phyloP scores from a whole-genome alignment of 2,329 filamentous ascomycete species.

The Balansia obtecta region DNA sequence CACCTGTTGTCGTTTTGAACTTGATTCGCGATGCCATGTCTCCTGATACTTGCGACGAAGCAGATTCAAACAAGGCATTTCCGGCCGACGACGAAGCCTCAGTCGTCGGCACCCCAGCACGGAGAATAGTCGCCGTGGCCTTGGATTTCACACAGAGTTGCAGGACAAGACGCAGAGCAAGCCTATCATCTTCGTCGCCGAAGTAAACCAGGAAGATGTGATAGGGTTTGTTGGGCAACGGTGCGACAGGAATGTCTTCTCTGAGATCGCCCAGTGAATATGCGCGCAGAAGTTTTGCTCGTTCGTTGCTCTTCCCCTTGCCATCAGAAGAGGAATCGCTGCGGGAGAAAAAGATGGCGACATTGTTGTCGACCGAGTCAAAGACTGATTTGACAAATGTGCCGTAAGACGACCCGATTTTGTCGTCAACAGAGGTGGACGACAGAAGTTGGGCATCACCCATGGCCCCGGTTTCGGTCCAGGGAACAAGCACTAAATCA shows the following conservation, averaged over 20 bases:
- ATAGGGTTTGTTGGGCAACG: conserved; percentile 57
- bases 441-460: conserved; percentile 38
- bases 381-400: conserved; percentile 62
- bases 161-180: conserved; percentile 67
- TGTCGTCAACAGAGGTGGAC: conserved; percentile 18
- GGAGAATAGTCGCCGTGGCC: conserved; percentile 65
- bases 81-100: conserved; percentile 1
- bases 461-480: conserved; percentile 73
- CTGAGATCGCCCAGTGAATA: conserved; percentile 46
- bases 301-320: conserved; percentile 17
- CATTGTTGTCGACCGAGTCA: conserved; percentile 51
- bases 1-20: conserved; percentile 9
- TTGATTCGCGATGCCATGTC: conserved; percentile 10
- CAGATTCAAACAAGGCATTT: conserved; percentile 7
- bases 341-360: conserved; percentile 68
- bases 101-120: conserved; percentile 1
- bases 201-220: conserved; percentile 83
- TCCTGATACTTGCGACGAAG: conserved; percentile 5
- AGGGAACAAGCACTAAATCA: conserved; percentile 73
- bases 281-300: conserved; percentile 32
- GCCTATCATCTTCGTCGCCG: conserved; percentile 69
- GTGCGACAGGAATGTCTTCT: conserved; percentile 42
- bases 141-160: conserved; percentile 71
- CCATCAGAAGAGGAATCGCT: conserved; percentile 32
- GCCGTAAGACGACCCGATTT: conserved; percentile 44